Evolutionary conservation across 2,329 filamentous ascomycete genomes (phyloP).

Genomic region (Sporothrix globosa): DNA sequence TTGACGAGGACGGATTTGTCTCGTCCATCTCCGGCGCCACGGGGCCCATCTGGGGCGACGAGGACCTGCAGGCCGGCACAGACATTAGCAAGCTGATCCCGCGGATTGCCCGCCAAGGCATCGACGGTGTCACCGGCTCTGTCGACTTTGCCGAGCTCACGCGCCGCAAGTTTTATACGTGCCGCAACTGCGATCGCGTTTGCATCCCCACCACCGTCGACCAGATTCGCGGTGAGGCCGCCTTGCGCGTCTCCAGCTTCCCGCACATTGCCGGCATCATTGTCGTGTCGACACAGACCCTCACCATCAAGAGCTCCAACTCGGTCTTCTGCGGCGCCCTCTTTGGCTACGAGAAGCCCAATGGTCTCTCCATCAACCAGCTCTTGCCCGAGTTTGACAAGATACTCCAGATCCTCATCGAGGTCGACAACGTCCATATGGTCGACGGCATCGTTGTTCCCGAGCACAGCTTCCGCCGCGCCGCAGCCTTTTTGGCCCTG

Average conservation of each 20-base stretch:
- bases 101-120: constrained; percentile 75
- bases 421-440: constrained; percentile 82
- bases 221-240: constrained; percentile 67
- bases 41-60: constrained; percentile 83
- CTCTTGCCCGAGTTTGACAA: constrained; percentile 87
- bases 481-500: constrained; percentile 79
- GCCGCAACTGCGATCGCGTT: constrained; percentile 72
- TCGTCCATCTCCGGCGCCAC: constrained; percentile 72
- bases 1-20: constrained; percentile 78
- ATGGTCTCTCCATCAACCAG: constrained; percentile 76
- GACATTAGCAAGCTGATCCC: constrained; percentile 80
- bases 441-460: constrained; percentile 95
- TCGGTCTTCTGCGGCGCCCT: constrained; percentile 90
- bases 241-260: constrained; percentile 87
- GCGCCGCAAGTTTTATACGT: constrained; percentile 79
- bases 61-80: constrained; percentile 66
- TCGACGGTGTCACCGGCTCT: constrained; percentile 69
- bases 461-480: constrained; percentile 92
- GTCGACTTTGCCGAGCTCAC: constrained; percentile 77
- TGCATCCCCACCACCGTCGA: constrained; percentile 85
- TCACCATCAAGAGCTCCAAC: constrained; percentile 89
- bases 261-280: constrained; percentile 97
- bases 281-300: constrained; percentile 76
- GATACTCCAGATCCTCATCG: constrained; percentile 76
- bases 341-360: constrained; percentile 84